Conservation (phyloP, 2,329 filamentous ascomycete genomes). For the Paracoccidioides brasiliensis region DNA sequence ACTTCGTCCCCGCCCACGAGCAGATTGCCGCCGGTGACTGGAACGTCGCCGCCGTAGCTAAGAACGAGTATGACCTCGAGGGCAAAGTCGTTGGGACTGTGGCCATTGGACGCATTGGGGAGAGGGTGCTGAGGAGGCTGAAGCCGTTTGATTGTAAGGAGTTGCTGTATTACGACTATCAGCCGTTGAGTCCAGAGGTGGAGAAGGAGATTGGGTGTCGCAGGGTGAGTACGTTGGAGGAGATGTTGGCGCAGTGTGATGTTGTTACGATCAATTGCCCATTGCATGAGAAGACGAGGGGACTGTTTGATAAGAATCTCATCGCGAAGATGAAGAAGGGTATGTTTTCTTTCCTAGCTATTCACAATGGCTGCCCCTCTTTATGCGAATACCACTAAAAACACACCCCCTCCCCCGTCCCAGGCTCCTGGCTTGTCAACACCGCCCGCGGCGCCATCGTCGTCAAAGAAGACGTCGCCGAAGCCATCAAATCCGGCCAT, state of each 20-base stretch:
- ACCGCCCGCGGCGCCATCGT: conserved; percentile 97
- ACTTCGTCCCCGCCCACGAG: conserved; percentile 97
- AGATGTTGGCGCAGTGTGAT: conserved; percentile 88
- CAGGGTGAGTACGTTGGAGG: conserved; percentile 77
- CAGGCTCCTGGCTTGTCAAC: conserved; percentile 92
- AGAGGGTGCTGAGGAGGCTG: conserved; percentile 90
- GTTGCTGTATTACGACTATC: conserved; percentile 98
- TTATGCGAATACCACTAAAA: not conserved
- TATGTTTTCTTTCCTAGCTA: conserved; percentile 24
- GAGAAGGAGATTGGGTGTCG: conserved; percentile 94
- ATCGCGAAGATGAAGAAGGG: conserved; percentile 98
- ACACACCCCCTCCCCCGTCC: not conserved
- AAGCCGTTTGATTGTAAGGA: conserved; percentile 99
- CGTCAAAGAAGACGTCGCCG: conserved; percentile 97
- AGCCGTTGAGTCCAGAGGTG: conserved; percentile 70
- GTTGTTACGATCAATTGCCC: conserved; percentile 99
- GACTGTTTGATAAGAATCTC: conserved; percentile 96
- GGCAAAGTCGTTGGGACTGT: conserved; percentile 96
- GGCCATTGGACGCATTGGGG: conserved; percentile 91
- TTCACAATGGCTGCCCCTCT: too few relatives aligned
- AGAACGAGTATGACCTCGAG: conserved; percentile 98
- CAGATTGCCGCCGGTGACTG: conserved; percentile 79
- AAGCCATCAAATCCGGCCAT: conserved; percentile 80
- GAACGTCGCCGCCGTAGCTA: conserved; percentile 90
- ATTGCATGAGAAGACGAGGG: conserved; percentile 92